A percentile compares a stretch with the other conserved stretches of the same genome.
phyloP scores from a whole-genome alignment of 2,329 filamentous ascomycete species.

The Phyllosticta paracitricarpa region DNA sequence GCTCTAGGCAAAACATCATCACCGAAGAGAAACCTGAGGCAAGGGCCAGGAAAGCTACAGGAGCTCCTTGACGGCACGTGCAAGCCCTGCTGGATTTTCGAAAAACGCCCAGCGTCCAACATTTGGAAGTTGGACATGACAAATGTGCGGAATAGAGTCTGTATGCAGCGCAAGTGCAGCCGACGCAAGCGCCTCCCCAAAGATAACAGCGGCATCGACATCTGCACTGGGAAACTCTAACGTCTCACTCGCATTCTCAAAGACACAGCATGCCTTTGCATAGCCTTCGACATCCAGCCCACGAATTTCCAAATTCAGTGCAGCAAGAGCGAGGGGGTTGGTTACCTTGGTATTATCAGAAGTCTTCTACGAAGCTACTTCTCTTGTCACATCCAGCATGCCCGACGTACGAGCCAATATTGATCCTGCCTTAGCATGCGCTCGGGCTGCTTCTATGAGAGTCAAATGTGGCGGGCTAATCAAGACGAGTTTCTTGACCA shows the following conservation, averaged over 20 bases:
- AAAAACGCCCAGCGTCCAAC: conserved; percentile 44
- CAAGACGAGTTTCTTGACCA: conserved; percentile 37
- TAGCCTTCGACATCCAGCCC: conserved; percentile 44
- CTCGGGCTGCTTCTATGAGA: conserved; percentile 31
- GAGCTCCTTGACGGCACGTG: conserved; percentile 19
- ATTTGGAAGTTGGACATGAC: neutral
- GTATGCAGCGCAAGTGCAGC: conserved; percentile 28
- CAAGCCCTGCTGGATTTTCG: conserved; percentile 34
- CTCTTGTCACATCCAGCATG: conserved; percentile 30
- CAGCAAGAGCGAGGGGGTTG: conserved; percentile 33
- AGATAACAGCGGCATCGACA: conserved; percentile 29
- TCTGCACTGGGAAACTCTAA: conserved; percentile 23
- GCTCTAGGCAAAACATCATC: neutral
- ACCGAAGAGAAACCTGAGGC: neutral
- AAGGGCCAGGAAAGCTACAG: neutral
- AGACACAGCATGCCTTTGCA: conserved; percentile 43
- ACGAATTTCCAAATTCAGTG: conserved; percentile 36
- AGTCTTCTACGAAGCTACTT: conserved; percentile 31
- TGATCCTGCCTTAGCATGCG: conserved; percentile 33
- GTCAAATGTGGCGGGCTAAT: conserved; percentile 40
- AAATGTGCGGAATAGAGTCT: conserved; percentile 12
- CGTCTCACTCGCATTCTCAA: conserved; percentile 31
- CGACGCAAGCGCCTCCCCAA: conserved; percentile 38
- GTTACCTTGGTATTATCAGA: conserved; percentile 27
- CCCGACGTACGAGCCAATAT: neutral